Percentiles rank a stretch among this genome's conserved stretches.
These are phyloP conservation scores for Trichoderma pleuroti DNA, from an alignment of 2,329 filamentous ascomycete genomes.

Conservation along the genomic window DNA sequence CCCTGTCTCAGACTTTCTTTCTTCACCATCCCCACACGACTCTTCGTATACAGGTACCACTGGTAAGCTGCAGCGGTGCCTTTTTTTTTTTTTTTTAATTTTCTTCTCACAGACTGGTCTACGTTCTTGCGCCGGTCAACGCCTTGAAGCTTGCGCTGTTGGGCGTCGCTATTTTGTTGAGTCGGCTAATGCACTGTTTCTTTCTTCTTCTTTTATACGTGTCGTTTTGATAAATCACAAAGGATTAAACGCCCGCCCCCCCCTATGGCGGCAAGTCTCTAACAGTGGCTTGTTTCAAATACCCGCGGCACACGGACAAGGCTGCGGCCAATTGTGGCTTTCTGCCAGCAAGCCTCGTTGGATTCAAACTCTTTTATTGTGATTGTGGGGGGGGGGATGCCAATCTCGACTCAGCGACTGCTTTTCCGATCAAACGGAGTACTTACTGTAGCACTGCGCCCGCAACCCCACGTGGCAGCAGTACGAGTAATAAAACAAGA, in stretches of 20 bases:
- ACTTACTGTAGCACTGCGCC: neutral
- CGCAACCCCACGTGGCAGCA: neutral
- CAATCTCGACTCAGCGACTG: neutral
- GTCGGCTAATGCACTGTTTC: neutral
- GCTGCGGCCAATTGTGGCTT: neutral
- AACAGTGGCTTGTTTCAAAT: neutral
- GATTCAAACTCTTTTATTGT: neutral
- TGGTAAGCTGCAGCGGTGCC: neutral
- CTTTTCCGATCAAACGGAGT: neutral
- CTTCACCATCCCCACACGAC: neutral
- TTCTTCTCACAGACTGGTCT: neutral
- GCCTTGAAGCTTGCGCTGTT: neutral
- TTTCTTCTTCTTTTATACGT: neutral
- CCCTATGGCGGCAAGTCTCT: neutral
- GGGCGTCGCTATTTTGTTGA: neutral
- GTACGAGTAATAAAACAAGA: neutral
- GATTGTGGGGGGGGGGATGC: neutral
- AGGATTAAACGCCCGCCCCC: neutral
- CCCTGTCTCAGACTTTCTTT: slow-evolving; percentile 10
- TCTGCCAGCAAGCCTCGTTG: neutral
- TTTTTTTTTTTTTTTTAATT: neutral
- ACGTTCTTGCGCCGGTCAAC: slow-evolving; percentile 4
- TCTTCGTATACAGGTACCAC: slow-evolving; percentile 3
- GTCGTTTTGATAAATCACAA: neutral
- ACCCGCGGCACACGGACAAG: neutral